Percentiles rank a stretch among this genome's conserved stretches.
These are phyloP conservation scores for Geotrichum bryndzae DNA, from an alignment of 1,139 yeast genomes.

Conservation along the genomic window DNA sequence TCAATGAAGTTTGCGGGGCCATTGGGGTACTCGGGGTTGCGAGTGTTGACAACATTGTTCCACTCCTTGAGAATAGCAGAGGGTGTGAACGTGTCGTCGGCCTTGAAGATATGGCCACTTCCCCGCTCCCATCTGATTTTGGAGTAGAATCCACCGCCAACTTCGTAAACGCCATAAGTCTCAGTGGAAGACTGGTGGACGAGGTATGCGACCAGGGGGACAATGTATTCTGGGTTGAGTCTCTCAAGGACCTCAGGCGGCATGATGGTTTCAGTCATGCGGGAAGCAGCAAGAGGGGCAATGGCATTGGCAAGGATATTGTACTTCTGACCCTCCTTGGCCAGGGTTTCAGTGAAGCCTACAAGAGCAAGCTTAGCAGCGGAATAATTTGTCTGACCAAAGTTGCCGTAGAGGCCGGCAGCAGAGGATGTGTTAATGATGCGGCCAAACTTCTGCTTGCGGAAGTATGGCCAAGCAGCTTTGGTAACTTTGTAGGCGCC, in stretches of 20 bases:
- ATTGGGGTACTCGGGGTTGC: constrained; percentile 62
- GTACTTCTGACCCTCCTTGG: constrained; percentile 85
- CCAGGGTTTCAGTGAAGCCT: constrained; percentile 89
- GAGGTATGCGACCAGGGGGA: constrained; percentile 80
- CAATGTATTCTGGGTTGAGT: constrained; percentile 81
- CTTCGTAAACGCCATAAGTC: constrained; percentile 77
- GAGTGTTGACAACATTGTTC: constrained; percentile 58
- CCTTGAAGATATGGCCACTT: constrained; percentile 76
- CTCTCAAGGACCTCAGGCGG: constrained; percentile 80
- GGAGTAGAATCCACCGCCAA: constrained; percentile 90
- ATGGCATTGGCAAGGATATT: constrained; percentile 81
- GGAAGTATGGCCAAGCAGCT: constrained; percentile 92
- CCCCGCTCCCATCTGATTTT: constrained; percentile 95
- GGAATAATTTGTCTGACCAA: constrained; percentile 94
- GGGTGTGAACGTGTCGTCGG: constrained; percentile 73
- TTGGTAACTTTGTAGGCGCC: constrained; percentile 83
- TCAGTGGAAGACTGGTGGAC: constrained; percentile 56
- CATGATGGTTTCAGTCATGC: constrained; percentile 89
- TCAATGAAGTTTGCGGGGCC: constrained; percentile 38
- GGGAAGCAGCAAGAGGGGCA: constrained; percentile 91
- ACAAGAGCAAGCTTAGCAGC: constrained; percentile 89
- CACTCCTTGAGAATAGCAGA: constrained; percentile 73
- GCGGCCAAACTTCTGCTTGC: constrained; percentile 80
- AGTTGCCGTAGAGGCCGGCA: constrained; percentile 93
- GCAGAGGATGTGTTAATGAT: constrained; percentile 91